These are phyloP conservation scores for Candida adriatica DNA, from an alignment of 805 yeast species.

Conservation along the genomic window DNA sequence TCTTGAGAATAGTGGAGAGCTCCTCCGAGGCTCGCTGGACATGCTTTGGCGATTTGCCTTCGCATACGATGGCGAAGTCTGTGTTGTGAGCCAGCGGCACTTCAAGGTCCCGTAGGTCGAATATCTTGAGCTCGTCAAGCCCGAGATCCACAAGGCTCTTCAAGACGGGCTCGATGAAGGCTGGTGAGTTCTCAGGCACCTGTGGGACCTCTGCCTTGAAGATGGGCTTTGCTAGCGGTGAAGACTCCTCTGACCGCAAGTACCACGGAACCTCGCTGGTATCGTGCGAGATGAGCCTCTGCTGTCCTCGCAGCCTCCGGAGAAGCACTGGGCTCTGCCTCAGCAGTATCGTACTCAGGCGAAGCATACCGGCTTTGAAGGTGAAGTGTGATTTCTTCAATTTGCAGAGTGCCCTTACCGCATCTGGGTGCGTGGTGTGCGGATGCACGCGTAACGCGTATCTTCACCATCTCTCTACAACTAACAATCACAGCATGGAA, in stretches of 20 bases:
- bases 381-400: no score
- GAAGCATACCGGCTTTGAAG: no score
- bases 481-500: background rate
- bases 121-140: conserved; percentile 49
- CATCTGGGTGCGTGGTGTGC: no score
- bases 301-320: no score
- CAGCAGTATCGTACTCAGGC: no score
- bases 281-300: no score
- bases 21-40: conserved; percentile 61
- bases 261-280: conserved; percentile 50
- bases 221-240: conserved; percentile 29
- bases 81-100: conserved; percentile 34
- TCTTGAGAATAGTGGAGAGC: conserved; percentile 52
- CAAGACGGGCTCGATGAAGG: conserved; percentile 37
- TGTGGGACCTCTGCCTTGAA: conserved; percentile 40
- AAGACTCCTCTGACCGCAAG: conserved; percentile 36
- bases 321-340: no score
- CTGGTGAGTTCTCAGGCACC: conserved; percentile 56
- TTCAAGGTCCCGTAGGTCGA: conserved; percentile 45
- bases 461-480: conserved; percentile 3
- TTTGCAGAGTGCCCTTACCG: no score
- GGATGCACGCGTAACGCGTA: background rate
- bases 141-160: conserved; percentile 53
- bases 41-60: conserved; percentile 77
- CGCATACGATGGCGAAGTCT: conserved; percentile 53